Conservation (phyloP, 495 filamentous ascomycete genomes). For the Podospora bellae-mahoneyi region DNA sequence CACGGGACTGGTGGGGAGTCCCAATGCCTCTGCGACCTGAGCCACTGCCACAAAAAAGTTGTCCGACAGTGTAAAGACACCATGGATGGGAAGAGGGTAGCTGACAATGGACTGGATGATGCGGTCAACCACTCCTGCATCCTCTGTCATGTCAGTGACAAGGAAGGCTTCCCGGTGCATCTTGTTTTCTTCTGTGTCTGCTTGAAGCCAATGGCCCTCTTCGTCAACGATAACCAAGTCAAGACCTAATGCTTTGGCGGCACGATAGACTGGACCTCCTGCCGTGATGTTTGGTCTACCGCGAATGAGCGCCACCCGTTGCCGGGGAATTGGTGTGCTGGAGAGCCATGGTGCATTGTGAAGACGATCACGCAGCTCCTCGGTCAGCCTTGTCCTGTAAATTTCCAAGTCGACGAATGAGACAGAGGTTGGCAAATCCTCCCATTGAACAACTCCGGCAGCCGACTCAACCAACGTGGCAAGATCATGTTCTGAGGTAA, state of each 20-base stretch:
- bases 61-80: conserved; percentile 40
- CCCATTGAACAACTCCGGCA: conserved; percentile 30
- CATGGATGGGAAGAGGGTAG: conserved; percentile 38
- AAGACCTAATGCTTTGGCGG: conserved; percentile 43
- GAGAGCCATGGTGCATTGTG: conserved; percentile 30
- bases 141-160: conserved; percentile 33
- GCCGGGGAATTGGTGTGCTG: conserved; percentile 23
- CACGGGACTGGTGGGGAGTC: conserved; percentile 32
- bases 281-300: conserved; percentile 39
- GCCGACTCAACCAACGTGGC: conserved; percentile 20
- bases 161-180: conserved; percentile 39
- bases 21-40: conserved; percentile 31
- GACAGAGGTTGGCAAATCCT: conserved; percentile 11
- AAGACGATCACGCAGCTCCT: conserved; percentile 26
- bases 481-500: conserved; percentile 14
- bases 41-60: conserved; percentile 40
- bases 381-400: conserved; percentile 12
- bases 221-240: conserved; percentile 47
- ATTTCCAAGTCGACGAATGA: conserved; percentile 19
- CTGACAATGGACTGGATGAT: conserved; percentile 31
- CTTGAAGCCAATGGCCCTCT: conserved; percentile 47
- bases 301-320: conserved; percentile 37
- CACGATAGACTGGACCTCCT: conserved; percentile 35
- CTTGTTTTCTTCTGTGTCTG: conserved; percentile 28
- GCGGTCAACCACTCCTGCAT: conserved; percentile 31